Base-by-base conservation (phyloP, 371 early-diverging fungal species). In the Rhizopus stolonifer region DNA sequence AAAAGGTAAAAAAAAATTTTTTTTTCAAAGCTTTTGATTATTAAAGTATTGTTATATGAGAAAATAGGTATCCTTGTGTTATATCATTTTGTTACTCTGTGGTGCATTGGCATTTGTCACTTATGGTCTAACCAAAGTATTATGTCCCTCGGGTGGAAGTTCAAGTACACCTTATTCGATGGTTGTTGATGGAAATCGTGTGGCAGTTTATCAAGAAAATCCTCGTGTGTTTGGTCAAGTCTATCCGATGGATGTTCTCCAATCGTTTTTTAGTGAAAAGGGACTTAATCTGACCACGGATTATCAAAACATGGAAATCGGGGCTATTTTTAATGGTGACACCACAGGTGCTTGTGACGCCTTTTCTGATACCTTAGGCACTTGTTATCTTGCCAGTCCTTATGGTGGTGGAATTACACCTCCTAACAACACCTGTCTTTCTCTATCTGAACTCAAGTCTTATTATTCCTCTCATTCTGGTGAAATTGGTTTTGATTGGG, bases 61-160 rank as follows among this genome's bases (percentile, higher is more conserved):
- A 49, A 69, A 72, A 50, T 76, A 84, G 69, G 66, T 85, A 42
- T 84, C 89, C 0, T 70, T 90, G n/a, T 84, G 85, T 50, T 72
- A 82, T 47, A 70, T 89, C 54, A 89, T 91, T 25, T 21, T 77
- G 0, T 47, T 85, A 9, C 60, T 86, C 23, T 86, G 85, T 55
- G 69, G 64, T 32, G 43, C 61, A 23, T 73, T 89, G 46, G 82
- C 84, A 23, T 87, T 83, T 49, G 45, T 87, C 29, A 84, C 86
- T 11, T 85, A 84, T 63, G 84, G 87, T 8, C 56, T 89, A 9
- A 59, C 68, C 25, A 64, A 69, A 21, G 67, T 80, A 15, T 58
- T 88, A 36, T 87, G 77, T 49, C 77, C 78, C 8, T 8, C 40
- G 5, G 19, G 46, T 44, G 8, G 22, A 49, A 8, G 55, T 49